Base-by-base conservation (phyloP, 164 flowering plant genomes). In the Magnolia changhungtana region DNA sequence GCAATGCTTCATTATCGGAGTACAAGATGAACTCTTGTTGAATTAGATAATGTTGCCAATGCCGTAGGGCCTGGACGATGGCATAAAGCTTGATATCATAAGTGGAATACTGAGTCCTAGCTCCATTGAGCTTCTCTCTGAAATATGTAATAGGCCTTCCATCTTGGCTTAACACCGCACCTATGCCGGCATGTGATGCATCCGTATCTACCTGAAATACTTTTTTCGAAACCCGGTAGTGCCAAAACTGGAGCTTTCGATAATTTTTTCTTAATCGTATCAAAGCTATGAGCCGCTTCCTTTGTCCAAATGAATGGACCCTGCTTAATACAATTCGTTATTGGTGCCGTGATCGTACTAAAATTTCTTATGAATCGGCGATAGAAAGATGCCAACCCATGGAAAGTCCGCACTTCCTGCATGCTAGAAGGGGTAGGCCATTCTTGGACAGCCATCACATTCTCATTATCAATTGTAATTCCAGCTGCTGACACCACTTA, bases 51-150 rank as follows among this genome's bases (percentile, higher is more conserved):
- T 37, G 75, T 8, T 10, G 3, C 75, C 68, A 37, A 37, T 37
- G 45, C 7, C 45, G 45, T 37, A 27, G 7, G 0, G 45, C 7
- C 0, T 37, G 45, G 63, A 63, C 31, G 18, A 18, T 29, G 18
- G 52, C 69, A 73, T 73, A 73, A 8, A 73, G 19, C 9, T 72
- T 63, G 2, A 72, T 7, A n/a, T 72, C 74, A 72, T 72, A 72
- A 2, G 74, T 72, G 1, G 65, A 72, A 24, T 72, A 72, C 45
- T 24, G 27, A 19, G 24, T 8, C 19, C 29, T 52, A 10, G 64
- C 74, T 3, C 18, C 37, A 72, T 11, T 55, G 19, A 72, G 55
- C 23, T 70, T 70, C 21, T 45, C 11, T 18, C 65, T 72, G 10
- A 21, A 64, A 21, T 19, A 37, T 37, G 45, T 37, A 37, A 37